phyloP scores from a whole-genome alignment of 1,139 yeast species.

The Saccharomycopsis crataegensis region DNA sequence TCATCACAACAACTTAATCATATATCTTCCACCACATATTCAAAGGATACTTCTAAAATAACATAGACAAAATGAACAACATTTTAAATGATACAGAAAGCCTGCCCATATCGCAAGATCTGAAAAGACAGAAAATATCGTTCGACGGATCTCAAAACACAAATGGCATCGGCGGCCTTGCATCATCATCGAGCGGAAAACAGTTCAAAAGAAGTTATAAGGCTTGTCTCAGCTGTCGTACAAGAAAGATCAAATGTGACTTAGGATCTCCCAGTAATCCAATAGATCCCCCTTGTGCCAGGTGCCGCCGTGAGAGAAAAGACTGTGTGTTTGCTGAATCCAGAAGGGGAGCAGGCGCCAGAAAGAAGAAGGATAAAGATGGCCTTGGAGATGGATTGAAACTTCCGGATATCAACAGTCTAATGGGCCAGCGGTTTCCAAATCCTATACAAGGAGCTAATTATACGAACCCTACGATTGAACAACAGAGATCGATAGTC shows the following conservation, averaged over 20 bases:
- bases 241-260: slow-evolving; percentile 79
- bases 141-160: not conserved
- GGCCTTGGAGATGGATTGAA: not conserved
- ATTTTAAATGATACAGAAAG: not conserved
- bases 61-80: not conserved
- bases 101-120: not conserved
- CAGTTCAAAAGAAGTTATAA: slow-evolving; percentile 56
- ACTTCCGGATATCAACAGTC: not conserved
- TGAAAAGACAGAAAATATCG: not conserved
- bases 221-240: slow-evolving; percentile 80
- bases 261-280: slow-evolving; percentile 72
- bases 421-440: not conserved
- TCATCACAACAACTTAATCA: too few relatives aligned
- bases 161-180: not conserved
- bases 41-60: not conserved
- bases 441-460: not conserved
- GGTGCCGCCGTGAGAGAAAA: slow-evolving; percentile 74
- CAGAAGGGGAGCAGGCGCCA: slow-evolving; percentile 25
- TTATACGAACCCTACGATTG: slow-evolving; percentile 1
- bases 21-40: too few relatives aligned
- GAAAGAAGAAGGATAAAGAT: slow-evolving; percentile 14
- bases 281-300: slow-evolving; percentile 72
- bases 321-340: slow-evolving; percentile 70
- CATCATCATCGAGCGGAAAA: not conserved
- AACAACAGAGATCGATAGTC: slow-evolving; percentile 7